Percentiles rank a stretch among this genome's conserved stretches.
These are phyloP conservation scores for Sordariomycetes sp. DNA, from an alignment of 2,329 filamentous ascomycete species.

Conservation along the genomic window DNA sequence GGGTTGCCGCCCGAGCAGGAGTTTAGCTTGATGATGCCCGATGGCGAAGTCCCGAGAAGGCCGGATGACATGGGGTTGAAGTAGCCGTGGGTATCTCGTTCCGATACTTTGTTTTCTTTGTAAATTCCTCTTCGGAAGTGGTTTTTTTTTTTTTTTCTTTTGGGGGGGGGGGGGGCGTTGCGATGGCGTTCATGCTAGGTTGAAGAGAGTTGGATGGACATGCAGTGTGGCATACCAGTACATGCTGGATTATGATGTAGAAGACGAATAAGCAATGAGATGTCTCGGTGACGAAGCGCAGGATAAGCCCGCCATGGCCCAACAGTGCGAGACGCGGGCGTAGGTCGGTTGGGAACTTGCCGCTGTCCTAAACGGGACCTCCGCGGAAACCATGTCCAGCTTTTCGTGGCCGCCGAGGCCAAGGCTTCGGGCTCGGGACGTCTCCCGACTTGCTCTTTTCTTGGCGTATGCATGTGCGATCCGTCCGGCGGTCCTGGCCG, in stretches of 20 bases:
- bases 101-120: neutral
- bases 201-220: neutral
- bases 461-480: neutral
- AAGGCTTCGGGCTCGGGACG: too few species aligned
- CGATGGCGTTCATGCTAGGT: neutral
- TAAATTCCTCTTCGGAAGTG: neutral
- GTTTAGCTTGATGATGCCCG: constrained; percentile 36
- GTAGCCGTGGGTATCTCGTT: neutral
- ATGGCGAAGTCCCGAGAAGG: constrained; percentile 30
- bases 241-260: neutral
- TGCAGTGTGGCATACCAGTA: neutral
- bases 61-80: constrained; percentile 14
- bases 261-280: neutral
- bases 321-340: too few species aligned
- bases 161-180: too few species aligned
- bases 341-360: too few species aligned
- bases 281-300: too few species aligned
- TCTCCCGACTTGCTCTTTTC: too few species aligned
- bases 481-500: neutral
- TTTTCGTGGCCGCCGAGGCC: too few species aligned
- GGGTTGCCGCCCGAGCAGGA: constrained; percentile 28
- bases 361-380: too few species aligned
- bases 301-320: too few species aligned
- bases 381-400: too few species aligned
- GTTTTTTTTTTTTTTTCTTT: too few species aligned